Evolutionary conservation across 2,329 filamentous ascomycete species (phyloP).

Genomic region (Magnaporthiopsis rhizophila): DNA sequence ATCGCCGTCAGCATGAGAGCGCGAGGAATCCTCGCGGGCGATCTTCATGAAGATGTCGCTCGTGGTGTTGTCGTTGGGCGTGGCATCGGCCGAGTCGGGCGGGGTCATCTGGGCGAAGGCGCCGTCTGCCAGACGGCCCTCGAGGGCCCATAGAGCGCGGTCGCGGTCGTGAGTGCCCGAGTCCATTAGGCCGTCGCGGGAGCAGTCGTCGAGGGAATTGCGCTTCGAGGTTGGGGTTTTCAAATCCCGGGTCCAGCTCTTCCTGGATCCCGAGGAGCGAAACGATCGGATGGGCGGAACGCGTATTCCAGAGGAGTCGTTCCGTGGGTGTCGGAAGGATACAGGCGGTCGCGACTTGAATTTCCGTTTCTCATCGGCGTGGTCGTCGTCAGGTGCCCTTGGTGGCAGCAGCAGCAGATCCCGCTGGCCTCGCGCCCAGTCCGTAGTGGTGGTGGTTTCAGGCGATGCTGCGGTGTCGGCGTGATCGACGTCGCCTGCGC

Average conservation of each 20-base stretch:
- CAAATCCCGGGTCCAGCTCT: constrained; percentile 46
- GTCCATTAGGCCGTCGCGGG: constrained; percentile 19
- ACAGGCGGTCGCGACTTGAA: constrained; percentile 38
- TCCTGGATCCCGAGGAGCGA: constrained; percentile 48
- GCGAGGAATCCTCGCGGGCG: constrained; percentile 42
- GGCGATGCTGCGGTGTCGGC: constrained; percentile 7
- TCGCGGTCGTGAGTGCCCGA: constrained; percentile 38
- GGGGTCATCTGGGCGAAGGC: constrained; percentile 31
- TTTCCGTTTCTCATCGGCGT: constrained; percentile 41
- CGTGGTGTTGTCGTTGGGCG: constrained; percentile 41
- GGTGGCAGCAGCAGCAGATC: constrained; percentile 33
- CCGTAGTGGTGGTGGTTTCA: constrained; percentile 23
- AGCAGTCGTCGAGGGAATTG: constrained; percentile 36
- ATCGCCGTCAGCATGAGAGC: constrained; percentile 27
- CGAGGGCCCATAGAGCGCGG: constrained; percentile 41
- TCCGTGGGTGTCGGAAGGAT: constrained; percentile 38
- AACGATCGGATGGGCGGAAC: constrained; percentile 49
- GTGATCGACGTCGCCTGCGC: neutral
- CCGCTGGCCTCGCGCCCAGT: constrained; percentile 34
- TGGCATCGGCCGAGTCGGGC: constrained; percentile 29
- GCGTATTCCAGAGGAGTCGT: constrained; percentile 20
- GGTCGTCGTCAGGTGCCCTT: constrained; percentile 33
- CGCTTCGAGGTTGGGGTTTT: constrained; percentile 19
- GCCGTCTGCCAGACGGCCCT: constrained; percentile 32
- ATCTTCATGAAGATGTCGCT: constrained; percentile 53